Evolutionary conservation across 176 grass and related monocot genomes (phyloP).

Genomic region (Oryza meyeriana): DNA sequence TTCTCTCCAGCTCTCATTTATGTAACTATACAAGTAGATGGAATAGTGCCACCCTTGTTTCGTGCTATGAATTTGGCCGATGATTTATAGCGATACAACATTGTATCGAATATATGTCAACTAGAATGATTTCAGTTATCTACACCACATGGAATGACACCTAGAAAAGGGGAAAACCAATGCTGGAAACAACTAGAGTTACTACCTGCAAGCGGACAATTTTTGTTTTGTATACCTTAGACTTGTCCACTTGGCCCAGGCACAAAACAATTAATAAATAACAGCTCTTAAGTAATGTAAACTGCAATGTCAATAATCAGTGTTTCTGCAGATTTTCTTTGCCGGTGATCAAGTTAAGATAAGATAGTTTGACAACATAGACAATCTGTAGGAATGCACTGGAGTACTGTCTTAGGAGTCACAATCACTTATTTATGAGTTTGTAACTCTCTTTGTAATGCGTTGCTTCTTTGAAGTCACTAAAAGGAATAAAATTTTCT

Average conservation of each 20-base stretch:
- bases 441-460: background rate
- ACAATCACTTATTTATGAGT: background rate
- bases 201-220: background rate
- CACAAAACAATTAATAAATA: background rate
- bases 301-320: background rate
- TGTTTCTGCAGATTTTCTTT: background rate
- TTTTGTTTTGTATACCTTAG: background rate
- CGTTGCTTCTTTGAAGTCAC: background rate
- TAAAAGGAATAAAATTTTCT: background rate
- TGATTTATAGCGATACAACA: background rate
- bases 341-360: background rate
- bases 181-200: background rate
- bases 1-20: constrained; percentile 4
- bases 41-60: background rate
- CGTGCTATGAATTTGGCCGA: background rate
- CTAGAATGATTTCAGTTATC: background rate
- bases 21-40: constrained; percentile 20
- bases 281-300: background rate
- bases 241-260: background rate
- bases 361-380: background rate
- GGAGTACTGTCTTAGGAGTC: background rate
- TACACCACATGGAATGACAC: background rate
- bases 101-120: background rate
- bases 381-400: background rate
- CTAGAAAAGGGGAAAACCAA: background rate